Percentiles rank a stretch among this genome's conserved stretches.
phyloP scores from a whole-genome alignment of 768 basidiomycete genomes.

The Sarcomyxa edulis region DNA sequence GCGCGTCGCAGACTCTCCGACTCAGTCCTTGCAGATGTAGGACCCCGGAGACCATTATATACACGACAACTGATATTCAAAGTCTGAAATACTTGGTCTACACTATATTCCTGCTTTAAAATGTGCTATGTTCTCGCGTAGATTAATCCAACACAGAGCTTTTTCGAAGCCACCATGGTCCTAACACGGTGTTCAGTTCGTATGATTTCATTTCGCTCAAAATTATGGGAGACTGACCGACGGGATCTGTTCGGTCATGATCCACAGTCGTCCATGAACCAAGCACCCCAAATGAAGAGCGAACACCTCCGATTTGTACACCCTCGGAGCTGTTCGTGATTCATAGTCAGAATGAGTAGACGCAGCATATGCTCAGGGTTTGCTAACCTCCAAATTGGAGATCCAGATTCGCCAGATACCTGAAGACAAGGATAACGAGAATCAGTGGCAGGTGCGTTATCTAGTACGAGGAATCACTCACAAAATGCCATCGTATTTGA shows the following conservation, averaged over 20 bases:
- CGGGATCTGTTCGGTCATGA: slow-evolving; percentile 39
- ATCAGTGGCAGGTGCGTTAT: background rate
- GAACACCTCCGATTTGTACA: slow-evolving; percentile 42
- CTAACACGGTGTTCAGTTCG: too few species aligned
- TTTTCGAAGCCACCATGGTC: too few species aligned
- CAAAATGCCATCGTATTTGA: slow-evolving; percentile 60
- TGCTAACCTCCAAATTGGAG: slow-evolving; percentile 53
- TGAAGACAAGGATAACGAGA: slow-evolving; percentile 11
- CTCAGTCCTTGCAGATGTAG: too few species aligned
- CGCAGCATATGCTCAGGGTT: background rate
- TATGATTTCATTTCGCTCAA: background rate
- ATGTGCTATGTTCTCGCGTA: too few species aligned
- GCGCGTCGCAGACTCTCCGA: too few species aligned
- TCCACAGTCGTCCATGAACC: slow-evolving; percentile 45
- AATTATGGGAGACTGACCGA: slow-evolving; percentile 27
- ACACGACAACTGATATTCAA: too few species aligned
- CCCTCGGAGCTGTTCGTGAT: slow-evolving; percentile 5
- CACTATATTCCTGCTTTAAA: too few species aligned
- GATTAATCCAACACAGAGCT: too few species aligned
- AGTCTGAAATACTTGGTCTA: too few species aligned
- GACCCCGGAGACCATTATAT: too few species aligned
- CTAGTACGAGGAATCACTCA: too few species aligned
- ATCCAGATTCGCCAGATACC: slow-evolving; percentile 46
- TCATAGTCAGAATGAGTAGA: background rate
- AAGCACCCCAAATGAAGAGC: slow-evolving; percentile 55